These are phyloP conservation scores for Penicillium olsonii DNA, from an alignment of 2,329 filamentous ascomycete species.

Conservation along the genomic window DNA sequence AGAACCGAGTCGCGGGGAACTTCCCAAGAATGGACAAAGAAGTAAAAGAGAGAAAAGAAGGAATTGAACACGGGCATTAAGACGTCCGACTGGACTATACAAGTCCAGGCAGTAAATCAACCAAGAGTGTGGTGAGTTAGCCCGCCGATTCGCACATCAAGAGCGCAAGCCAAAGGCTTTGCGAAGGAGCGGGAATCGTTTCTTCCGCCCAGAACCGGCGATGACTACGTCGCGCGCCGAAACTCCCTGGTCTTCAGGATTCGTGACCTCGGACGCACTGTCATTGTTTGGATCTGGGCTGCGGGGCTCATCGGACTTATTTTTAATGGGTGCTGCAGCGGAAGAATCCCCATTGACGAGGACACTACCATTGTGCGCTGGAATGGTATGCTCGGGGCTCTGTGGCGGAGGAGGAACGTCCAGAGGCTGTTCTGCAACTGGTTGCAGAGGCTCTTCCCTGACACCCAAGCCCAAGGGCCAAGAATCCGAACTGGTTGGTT, in stretches of 20 bases:
- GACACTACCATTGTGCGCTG: constrained; percentile 12
- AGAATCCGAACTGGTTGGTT: constrained; percentile 16
- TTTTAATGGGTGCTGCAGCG: constrained; percentile 4
- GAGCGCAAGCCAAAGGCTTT: constrained; percentile 46
- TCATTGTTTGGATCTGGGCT: constrained; percentile 13
- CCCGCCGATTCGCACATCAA: constrained; percentile 3
- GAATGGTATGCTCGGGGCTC: background rate
- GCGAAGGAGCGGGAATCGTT: constrained; percentile 46
- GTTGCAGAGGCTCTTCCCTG: constrained; percentile 7
- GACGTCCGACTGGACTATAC: background rate
- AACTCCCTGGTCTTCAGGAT: constrained; percentile 13
- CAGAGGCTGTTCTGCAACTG: constrained; percentile 13
- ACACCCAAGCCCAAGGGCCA: constrained; percentile 28
- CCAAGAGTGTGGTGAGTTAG: background rate
- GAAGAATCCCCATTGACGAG: constrained; percentile 11
- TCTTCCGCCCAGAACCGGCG: constrained; percentile 44
- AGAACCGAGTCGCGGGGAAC: background rate
- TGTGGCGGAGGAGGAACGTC: constrained; percentile 6
- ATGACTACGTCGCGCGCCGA: constrained; percentile 35
- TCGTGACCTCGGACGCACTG: constrained; percentile 15
- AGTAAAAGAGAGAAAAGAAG: constrained; percentile 5
- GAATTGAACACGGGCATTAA: constrained; percentile 7
- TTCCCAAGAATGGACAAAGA: background rate
- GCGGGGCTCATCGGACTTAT: constrained; percentile 12
- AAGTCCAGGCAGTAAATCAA: background rate